Percentiles rank a stretch among this genome's conserved stretches.
Evolutionary conservation across 108 stramenopile species (phyloP).

Genomic region (Cyclotella kingstonii): DNA sequence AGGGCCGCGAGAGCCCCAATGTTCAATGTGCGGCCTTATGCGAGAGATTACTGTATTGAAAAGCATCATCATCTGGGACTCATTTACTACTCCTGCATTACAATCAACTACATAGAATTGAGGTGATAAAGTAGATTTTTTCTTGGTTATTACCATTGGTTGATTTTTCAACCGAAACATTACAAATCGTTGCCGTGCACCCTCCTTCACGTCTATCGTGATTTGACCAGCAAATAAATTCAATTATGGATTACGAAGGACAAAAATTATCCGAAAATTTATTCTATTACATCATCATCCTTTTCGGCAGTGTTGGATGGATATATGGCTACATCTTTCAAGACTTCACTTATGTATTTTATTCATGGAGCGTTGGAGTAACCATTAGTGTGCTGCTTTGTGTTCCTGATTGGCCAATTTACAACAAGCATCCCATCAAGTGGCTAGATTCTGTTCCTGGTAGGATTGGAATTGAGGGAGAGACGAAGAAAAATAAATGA

Average conservation of each 20-base stretch:
- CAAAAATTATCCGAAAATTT: constrained; percentile 80
- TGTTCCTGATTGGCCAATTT: constrained; percentile 91
- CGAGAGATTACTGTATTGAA: too few relatives aligned
- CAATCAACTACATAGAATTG: too few relatives aligned
- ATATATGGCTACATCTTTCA: constrained; percentile 84
- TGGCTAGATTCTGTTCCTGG: constrained; percentile 87
- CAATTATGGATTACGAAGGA: constrained; percentile 87
- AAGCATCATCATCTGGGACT: too few relatives aligned
- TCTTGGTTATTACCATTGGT: too few relatives aligned
- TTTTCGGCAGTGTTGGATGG: constrained; percentile 83
- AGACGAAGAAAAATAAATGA: constrained; percentile 41
- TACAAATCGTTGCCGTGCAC: too few relatives aligned
- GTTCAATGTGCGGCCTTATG: too few relatives aligned
- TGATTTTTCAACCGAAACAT: too few relatives aligned
- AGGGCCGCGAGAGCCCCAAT: too few relatives aligned
- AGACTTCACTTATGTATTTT: constrained; percentile 83
- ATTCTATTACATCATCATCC: constrained; percentile 81
- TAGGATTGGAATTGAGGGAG: constrained; percentile 41
- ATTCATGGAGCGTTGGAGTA: constrained; percentile 83
- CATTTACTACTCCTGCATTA: too few relatives aligned
- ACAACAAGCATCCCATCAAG: constrained; percentile 84
- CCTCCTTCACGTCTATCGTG: not conserved
- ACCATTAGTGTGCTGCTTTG: constrained; percentile 73
- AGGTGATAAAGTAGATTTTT: too few relatives aligned
- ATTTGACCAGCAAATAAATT: not conserved